phyloP scores from a whole-genome alignment of 2,329 filamentous ascomycete species.

The Nigrospora osmanthi region DNA sequence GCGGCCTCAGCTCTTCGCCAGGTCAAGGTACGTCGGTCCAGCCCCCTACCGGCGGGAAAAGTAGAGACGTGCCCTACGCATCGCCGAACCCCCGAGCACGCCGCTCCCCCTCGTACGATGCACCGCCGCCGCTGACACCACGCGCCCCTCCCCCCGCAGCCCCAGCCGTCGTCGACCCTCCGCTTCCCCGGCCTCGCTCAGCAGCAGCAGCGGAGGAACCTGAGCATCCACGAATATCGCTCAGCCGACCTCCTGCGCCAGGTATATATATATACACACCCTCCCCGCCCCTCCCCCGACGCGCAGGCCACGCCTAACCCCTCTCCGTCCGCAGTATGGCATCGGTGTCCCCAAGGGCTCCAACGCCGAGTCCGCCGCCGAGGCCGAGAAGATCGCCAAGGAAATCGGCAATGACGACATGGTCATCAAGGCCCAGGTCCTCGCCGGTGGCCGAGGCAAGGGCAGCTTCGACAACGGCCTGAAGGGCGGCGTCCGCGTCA shows the following conservation, averaged over 20 bases:
- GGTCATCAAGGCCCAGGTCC: slow-evolving; percentile 99
- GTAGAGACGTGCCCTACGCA: background rate
- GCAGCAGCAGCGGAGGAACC: slow-evolving; percentile 79
- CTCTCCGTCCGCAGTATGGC: slow-evolving; percentile 62
- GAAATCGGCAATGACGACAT: slow-evolving; percentile 89
- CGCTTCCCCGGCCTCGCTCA: slow-evolving; percentile 56
- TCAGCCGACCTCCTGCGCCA: slow-evolving; percentile 83
- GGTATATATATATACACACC: too few relatives aligned
- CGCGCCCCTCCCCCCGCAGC: slow-evolving; percentile 17
- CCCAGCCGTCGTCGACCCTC: slow-evolving; percentile 36
- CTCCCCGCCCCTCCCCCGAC: background rate
- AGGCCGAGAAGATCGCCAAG: slow-evolving; percentile 89
- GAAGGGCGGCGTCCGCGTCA: slow-evolving; percentile 96
- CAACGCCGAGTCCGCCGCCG: slow-evolving; percentile 73
- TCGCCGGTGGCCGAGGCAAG: slow-evolving; percentile 96
- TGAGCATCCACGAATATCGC: slow-evolving; percentile 98
- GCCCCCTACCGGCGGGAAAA: background rate
- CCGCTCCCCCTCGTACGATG: too few relatives aligned
- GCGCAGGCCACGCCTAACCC: slow-evolving; percentile 11
- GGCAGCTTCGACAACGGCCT: slow-evolving; percentile 96
- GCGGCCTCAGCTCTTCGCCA: slow-evolving; percentile 73
- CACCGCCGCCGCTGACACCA: background rate
- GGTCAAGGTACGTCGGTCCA: slow-evolving; percentile 54
- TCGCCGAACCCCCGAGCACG: background rate
- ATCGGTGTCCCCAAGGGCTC: slow-evolving; percentile 85